These are phyloP conservation scores for Colletotrichum musicola DNA, from an alignment of 2,329 filamentous ascomycete species.

Conservation along the genomic window DNA sequence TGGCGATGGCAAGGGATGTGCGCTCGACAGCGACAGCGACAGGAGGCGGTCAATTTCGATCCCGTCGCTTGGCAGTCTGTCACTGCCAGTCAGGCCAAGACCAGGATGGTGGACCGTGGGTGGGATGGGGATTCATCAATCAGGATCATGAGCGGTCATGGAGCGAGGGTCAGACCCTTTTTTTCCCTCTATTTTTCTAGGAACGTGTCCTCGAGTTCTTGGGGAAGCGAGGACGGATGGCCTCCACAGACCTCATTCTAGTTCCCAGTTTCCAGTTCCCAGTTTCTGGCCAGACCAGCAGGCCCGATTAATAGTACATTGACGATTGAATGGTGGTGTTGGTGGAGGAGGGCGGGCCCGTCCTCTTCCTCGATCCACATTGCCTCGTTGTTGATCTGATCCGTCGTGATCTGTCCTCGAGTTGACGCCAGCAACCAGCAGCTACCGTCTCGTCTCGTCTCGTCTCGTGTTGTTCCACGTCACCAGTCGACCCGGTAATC, in stretches of 20 bases:
- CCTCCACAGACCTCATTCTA: constrained; percentile 25
- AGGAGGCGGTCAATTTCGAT: background rate
- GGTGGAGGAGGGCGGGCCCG: background rate
- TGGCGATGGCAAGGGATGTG: too few relatives aligned
- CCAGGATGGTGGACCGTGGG: too few relatives aligned
- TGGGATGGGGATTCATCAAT: too few relatives aligned
- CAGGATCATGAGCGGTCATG: too few relatives aligned
- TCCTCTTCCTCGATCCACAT: too few relatives aligned
- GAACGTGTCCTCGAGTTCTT: constrained; percentile 38
- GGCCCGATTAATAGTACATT: background rate
- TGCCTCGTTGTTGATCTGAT: too few relatives aligned
- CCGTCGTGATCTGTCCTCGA: too few relatives aligned
- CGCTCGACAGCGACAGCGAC: background rate
- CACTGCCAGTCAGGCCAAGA: background rate
- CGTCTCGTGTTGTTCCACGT: too few relatives aligned
- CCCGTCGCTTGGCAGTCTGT: background rate
- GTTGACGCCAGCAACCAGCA: too few relatives aligned
- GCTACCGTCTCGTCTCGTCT: too few relatives aligned
- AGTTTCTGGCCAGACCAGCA: constrained; percentile 8
- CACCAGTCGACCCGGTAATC: too few relatives aligned
- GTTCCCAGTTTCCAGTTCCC: constrained; percentile 23
- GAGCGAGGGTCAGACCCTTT: background rate
- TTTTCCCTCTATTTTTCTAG: background rate
- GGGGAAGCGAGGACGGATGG: constrained; percentile 27
- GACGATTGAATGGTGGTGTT: background rate